Base-by-base conservation (phyloP, 2,329 filamentous ascomycete species). In the Fusarium annulatum region DNA sequence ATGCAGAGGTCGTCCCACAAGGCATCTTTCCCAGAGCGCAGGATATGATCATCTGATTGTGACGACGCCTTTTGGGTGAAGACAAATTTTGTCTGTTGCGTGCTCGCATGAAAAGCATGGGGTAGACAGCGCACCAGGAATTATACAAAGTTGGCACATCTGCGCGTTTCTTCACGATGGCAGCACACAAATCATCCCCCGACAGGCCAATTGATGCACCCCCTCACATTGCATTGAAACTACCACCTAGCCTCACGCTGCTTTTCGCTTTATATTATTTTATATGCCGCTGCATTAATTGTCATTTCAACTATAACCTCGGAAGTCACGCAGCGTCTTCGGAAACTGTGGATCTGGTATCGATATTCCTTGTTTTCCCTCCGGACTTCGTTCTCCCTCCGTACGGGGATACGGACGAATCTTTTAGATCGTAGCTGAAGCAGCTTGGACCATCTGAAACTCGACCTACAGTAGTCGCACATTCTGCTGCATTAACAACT, bases 21-120 rank as follows among this genome's bases (percentile, higher is more conserved):
- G 70, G 42, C 64, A 59, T 48, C 67, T 67, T 67, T 53, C 62
- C 38, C 57, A 60, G 38, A 71, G 55, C 41, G 26, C 23, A 64
- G 49, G 60, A 58, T 42, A 41, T 30, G 60, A 78, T 78, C 76
- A 78, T 78, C 59, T 75, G 72, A 78, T 74, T 65, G 67, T 74
- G 76, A 78, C 67, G 73, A 52, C 51, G 64, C 33, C 28, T 36
- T 34, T 57, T 63, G 58, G 42, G 42, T 48, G 43, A 45, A 53
- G 63, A 28, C 39, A 34, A 67, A 53, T 57, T 64, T 60, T 71
- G 53, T 58, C 38, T 66, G 41, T 39, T 62, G 58, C 67, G 61
- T 66, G 68, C 69, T 74, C 59, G 64, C 69, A 67, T 72, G 36
- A 67, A 53, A 57, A 67, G 41, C 67, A 61, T 21, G 69, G 65